phyloP scores from a whole-genome alignment of 1,284 basidiomycete species.

The Microbotryum intermedium region DNA sequence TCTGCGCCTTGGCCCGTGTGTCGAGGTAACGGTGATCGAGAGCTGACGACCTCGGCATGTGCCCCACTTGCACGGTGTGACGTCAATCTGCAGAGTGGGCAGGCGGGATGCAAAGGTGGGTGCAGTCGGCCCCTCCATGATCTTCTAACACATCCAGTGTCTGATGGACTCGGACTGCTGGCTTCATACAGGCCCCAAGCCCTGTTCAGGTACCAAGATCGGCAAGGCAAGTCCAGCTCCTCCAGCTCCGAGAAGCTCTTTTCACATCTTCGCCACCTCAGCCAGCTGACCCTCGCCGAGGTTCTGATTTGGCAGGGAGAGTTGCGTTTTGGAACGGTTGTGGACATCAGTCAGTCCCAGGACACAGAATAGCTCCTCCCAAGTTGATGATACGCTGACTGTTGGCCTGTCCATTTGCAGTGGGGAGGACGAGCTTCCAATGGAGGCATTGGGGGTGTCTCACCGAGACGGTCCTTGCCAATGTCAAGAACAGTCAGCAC shows the following conservation, averaged over 20 bases:
- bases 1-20: too few relatives aligned
- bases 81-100: too few relatives aligned
- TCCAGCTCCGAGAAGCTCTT: too few relatives aligned
- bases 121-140: too few relatives aligned
- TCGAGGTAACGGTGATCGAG: too few relatives aligned
- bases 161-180: too few relatives aligned
- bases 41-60: too few relatives aligned
- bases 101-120: too few relatives aligned
- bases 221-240: slow-evolving; percentile 22
- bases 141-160: too few relatives aligned
- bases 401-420: background rate
- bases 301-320: background rate
- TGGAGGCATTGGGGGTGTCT: slow-evolving; percentile 39
- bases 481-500: slow-evolving; percentile 8
- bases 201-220: slow-evolving; percentile 38
- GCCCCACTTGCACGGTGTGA: too few relatives aligned
- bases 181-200: slow-evolving; percentile 26
- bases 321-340: slow-evolving; percentile 36
- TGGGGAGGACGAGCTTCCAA: slow-evolving; percentile 29
- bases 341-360: slow-evolving; percentile 31
- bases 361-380: background rate
- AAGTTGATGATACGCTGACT: background rate
- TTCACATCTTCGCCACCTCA: too few relatives aligned
- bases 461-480: slow-evolving; percentile 20
- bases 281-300: too few relatives aligned